These are phyloP conservation scores for Galeopsis tetrahit DNA, from an alignment of 257 asterid species.

Conservation along the genomic window DNA sequence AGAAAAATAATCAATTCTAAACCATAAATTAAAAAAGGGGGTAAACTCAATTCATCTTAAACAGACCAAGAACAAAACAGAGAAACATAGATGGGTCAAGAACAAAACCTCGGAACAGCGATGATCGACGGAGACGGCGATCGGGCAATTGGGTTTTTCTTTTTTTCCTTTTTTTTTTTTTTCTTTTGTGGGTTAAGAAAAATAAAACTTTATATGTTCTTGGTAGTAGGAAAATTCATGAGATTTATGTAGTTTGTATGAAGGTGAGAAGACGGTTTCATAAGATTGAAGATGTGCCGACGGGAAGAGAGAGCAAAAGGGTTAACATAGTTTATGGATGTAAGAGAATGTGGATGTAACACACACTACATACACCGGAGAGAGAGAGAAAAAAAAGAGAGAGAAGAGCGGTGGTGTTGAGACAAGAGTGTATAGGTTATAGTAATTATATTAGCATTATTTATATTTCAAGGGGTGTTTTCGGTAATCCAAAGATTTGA, in stretches of 20 bases:
- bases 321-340: slow-evolving; percentile 42
- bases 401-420: slow-evolving; percentile 28
- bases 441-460: background rate
- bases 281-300: slow-evolving; percentile 28
- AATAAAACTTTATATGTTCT: slow-evolving; percentile 21
- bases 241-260: slow-evolving; percentile 11
- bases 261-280: slow-evolving; percentile 32
- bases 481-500: slow-evolving; percentile 28
- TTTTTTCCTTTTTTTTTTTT: background rate
- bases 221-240: background rate
- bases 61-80: slow-evolving; percentile 7
- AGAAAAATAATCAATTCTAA: slow-evolving; percentile 21
- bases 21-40: background rate
- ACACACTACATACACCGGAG: slow-evolving; percentile 1
- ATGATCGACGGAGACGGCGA: slow-evolving; percentile 39
- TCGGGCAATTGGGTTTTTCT: slow-evolving; percentile 33
- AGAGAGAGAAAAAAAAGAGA: slow-evolving; percentile 30
- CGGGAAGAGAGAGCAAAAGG: slow-evolving; percentile 36
- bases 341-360: slow-evolving; percentile 41
- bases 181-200: slow-evolving; percentile 37
- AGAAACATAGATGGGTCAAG: slow-evolving; percentile 21
- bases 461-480: slow-evolving; percentile 11
- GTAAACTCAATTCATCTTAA: slow-evolving; percentile 17
- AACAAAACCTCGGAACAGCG: slow-evolving; percentile 34
- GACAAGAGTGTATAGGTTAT: background rate